These are phyloP conservation scores for Hygrophila difformis DNA, from an alignment of 257 asterid species.

Conservation along the genomic window DNA sequence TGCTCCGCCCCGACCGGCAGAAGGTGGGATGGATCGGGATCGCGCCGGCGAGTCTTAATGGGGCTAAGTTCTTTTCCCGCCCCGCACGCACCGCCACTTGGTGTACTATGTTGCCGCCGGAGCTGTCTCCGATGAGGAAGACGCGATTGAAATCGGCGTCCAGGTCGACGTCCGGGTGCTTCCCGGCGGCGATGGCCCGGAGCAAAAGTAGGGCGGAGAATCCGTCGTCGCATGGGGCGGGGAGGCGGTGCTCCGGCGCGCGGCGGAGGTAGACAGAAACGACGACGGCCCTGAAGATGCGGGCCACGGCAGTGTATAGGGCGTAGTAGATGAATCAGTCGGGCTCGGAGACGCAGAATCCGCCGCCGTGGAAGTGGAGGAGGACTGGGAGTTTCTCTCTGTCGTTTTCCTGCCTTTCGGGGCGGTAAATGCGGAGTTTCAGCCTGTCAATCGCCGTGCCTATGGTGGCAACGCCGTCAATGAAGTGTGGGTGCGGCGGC, in stretches of 20 bases:
- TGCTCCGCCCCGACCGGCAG: constrained; percentile 38
- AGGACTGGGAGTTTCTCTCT: constrained; percentile 33
- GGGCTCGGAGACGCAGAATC: constrained; percentile 48
- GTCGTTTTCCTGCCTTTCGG: too few relatives aligned
- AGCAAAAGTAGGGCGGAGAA: constrained; percentile 38
- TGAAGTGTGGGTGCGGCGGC: constrained; percentile 34
- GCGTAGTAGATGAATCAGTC: constrained; percentile 59
- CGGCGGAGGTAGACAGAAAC: constrained; percentile 46
- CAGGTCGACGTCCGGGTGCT: constrained; percentile 17
- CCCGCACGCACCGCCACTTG: constrained; percentile 54
- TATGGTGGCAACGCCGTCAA: constrained; percentile 37
- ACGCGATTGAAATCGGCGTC: constrained; percentile 26
- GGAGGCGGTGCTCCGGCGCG: constrained; percentile 58
- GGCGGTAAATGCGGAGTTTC: too few relatives aligned
- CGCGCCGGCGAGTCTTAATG: constrained; percentile 38
- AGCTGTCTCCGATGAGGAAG: constrained; percentile 61
- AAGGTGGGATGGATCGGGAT: constrained; percentile 56
- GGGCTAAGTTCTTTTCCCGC: constrained; percentile 14
- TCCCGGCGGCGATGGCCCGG: constrained; percentile 24
- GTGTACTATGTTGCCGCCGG: constrained; percentile 59
- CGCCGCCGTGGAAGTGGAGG: constrained; percentile 71
- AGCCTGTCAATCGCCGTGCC: too few relatives aligned
- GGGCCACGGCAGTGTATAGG: constrained; percentile 33
- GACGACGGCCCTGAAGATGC: constrained; percentile 25
- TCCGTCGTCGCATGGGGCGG: constrained; percentile 36